Conservation (phyloP, 2,329 filamentous ascomycete genomes). For the Raffaelea albimanens region DNA sequence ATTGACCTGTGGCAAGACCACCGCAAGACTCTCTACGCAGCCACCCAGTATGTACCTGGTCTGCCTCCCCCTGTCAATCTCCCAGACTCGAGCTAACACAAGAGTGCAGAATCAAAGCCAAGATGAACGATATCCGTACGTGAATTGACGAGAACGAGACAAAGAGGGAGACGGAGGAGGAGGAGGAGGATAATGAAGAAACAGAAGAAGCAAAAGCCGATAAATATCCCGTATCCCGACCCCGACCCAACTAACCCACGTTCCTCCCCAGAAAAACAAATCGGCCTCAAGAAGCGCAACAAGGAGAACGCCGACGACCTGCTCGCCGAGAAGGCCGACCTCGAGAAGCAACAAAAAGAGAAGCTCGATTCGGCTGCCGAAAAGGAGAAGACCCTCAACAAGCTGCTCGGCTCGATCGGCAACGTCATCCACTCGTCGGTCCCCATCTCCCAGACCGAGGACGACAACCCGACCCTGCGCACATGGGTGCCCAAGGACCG, state of each 20-base stretch:
- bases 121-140: constrained; percentile 60
- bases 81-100: neutral
- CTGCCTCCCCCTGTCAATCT: no score
- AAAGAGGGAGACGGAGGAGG: no score
- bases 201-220: neutral
- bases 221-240: neutral
- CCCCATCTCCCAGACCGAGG: constrained; percentile 75
- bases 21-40: constrained; percentile 46
- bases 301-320: constrained; percentile 83
- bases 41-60: constrained; percentile 44
- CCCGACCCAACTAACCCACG: neutral
- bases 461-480: constrained; percentile 69
- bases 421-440: constrained; percentile 89
- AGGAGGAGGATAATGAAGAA: no score
- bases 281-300: constrained; percentile 70
- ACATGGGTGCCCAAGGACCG: constrained; percentile 74
- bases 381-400: constrained; percentile 65
- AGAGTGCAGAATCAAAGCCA: constrained; percentile 47
- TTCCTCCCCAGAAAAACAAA: constrained; percentile 11
- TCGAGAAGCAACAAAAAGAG: constrained; percentile 70
- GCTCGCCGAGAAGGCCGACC: constrained; percentile 57
- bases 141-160: no score
- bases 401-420: constrained; percentile 75
- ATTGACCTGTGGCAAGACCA: constrained; percentile 82
- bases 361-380: constrained; percentile 60